phyloP scores from a whole-genome alignment of 139 green algal species.

The Haematococcus lacustris region DNA sequence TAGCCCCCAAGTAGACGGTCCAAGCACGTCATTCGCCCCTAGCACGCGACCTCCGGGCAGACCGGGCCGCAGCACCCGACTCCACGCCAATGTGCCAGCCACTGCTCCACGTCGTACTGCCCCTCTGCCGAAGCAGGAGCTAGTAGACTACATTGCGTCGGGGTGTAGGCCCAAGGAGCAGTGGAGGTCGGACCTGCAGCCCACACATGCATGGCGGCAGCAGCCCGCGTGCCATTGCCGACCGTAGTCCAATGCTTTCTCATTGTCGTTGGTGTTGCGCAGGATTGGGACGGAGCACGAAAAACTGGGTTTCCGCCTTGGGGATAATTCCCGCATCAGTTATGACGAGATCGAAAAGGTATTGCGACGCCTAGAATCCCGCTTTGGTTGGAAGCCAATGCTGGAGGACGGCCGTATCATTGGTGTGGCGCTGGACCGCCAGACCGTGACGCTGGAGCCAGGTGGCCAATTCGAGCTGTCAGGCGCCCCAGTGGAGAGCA shows the following conservation, averaged over 20 bases:
- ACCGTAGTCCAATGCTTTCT: background rate
- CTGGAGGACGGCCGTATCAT: slow-evolving; percentile 90
- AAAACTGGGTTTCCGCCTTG: slow-evolving; percentile 87
- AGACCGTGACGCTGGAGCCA: slow-evolving; percentile 94
- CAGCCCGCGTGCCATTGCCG: background rate
- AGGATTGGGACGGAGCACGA: slow-evolving; percentile 99
- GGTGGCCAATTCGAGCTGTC: slow-evolving; percentile 97
- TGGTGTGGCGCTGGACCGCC: slow-evolving; percentile 67
- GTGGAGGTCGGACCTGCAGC: slow-evolving; percentile 55
- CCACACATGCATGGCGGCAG: too few relatives aligned
- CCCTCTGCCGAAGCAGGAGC: slow-evolving; percentile 61
- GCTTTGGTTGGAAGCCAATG: slow-evolving; percentile 86
- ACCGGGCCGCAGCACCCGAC: too few relatives aligned
- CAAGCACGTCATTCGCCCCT: too few relatives aligned
- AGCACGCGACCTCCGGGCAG: too few relatives aligned
- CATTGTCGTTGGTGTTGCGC: background rate
- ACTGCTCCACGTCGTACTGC: slow-evolving; percentile 12
- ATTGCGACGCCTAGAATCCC: slow-evolving; percentile 38
- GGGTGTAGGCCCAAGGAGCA: slow-evolving; percentile 75
- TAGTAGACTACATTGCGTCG: slow-evolving; percentile 66
- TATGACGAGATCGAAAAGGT: slow-evolving; percentile 78
- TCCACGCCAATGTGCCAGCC: slow-evolving; percentile 22
- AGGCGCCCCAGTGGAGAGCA: slow-evolving; percentile 78
- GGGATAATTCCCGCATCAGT: slow-evolving; percentile 50
- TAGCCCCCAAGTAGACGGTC: too few relatives aligned